Base-by-base conservation (phyloP, 2,329 filamentous ascomycete species). In the Colletotrichum tamarilloi region DNA sequence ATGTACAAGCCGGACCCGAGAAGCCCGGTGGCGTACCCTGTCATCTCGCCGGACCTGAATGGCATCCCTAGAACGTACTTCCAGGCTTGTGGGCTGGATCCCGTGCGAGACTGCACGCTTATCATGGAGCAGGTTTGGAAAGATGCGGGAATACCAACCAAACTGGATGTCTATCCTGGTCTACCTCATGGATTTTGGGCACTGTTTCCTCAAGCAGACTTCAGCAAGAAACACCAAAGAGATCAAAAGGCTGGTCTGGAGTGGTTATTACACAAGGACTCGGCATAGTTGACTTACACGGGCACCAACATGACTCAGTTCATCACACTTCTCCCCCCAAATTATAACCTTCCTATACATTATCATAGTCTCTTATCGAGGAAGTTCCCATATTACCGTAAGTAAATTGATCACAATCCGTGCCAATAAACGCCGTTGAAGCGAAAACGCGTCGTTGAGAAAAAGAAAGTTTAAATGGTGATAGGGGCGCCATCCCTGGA, bases 41-140 rank as follows among this genome's bases (percentile, higher is more conserved):
- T 80, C n/a, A 62, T 68, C 16, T 76, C 76, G 4, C 71, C 75
- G 5, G 74, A 77, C 16, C 75, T 77, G 56, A 73, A 56, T 4
- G 74, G 75, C 2, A 73, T 81, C 16, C 80, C 79, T 12, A 81
- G 76, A 73, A 81, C 80, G 8, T 82, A 81, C 62, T 81, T 82
- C 24, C 80, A 81, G 55, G 75, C 75, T 7, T 81, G 77, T 35
- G 80, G 80, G 2, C 60, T 79, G 12, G 81, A 82, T 53, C 78
- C 78, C 1, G 64, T 79, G 22, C 75, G 80, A 28, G 80, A 82
- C 58, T 78, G 76, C 56, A 77, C 76, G 1, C 69, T 82, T 49
- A 67, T 81, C 16, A 75, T 78, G 68, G 79, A 82, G 58, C 78
- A 80, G 55, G 74, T 79, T 9, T 79, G 76, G 72, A 77, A 62